Base-by-base conservation (phyloP, 2,329 filamentous ascomycete genomes). In the Cladosporium sp. region DNA sequence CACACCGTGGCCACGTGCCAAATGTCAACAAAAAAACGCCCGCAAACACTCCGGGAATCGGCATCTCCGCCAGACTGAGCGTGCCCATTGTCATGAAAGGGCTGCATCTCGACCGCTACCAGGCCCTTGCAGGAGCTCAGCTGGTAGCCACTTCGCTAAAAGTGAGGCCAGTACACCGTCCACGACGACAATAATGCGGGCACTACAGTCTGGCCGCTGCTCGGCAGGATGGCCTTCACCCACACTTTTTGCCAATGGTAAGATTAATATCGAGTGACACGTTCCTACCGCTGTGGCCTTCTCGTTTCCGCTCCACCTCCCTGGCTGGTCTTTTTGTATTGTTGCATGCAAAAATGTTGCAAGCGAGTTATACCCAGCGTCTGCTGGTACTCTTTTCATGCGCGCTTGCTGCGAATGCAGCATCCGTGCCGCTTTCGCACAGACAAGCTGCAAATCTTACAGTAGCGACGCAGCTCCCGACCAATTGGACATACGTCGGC, bases 401-500 rank as follows among this genome's bases (percentile, higher is more conserved):
- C 38, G 28, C 59, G 18, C 15, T 34, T 34, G 28, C 41, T 30
- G 30, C 41, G n/a, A 28, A 61, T 34, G 41, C 41, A 21, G 26
- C 26, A 24, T 32, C 41, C 41, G 41, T 32, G 14, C 47, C 59
- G 24, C 41, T 44, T 36, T n/a, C n/a, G 59, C 59, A 44, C 24
- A 26, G 59, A n/a, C 59, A 61, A 18, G 59, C 59, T 61, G 38
- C 41, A 32, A 30, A 61, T 32, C 26, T 51, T 21, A 47, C 59
- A 30, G 47, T 51, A 32, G 61, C 61, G 30, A 26, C 61, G 28
- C 8, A 30, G 18, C 64, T 72, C 10, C 70, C 69, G 12, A 64
- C 66, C 4, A 67, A 67, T 52, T 72, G 71, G 71, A 71, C 68
- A 14, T 71, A 71, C 54, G 61, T 68, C 14, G 71, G 71, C 12